A percentile compares a stretch with the other conserved stretches of the same genome.
phyloP scores from a whole-genome alignment of 2,329 filamentous ascomycete genomes.

The Zasmidium angulare region DNA sequence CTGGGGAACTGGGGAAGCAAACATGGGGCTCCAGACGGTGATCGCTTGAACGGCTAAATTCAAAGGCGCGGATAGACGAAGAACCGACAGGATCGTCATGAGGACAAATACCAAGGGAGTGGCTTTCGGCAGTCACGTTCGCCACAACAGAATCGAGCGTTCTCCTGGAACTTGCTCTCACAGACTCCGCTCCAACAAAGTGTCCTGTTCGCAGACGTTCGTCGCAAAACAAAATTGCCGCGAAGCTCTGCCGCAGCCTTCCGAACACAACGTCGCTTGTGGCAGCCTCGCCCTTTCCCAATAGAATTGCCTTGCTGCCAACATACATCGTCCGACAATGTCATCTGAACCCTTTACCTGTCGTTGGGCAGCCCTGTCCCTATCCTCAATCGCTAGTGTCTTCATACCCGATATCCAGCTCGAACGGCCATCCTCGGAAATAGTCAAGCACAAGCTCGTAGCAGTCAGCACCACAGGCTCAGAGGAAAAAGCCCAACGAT shows the following conservation, averaged over 20 bases:
- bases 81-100: neutral
- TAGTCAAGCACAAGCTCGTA: conserved; percentile 27
- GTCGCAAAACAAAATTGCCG: too few relatives aligned
- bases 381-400: conserved; percentile 8
- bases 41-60: neutral
- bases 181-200: neutral
- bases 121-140: neutral
- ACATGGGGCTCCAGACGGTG: too few relatives aligned
- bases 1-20: too few relatives aligned
- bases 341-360: neutral
- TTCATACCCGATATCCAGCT: conserved; percentile 30
- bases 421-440: conserved; percentile 12
- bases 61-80: neutral
- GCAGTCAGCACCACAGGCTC: conserved; percentile 27
- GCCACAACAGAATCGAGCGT: neutral
- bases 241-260: too few relatives aligned
- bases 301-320: too few relatives aligned
- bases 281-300: too few relatives aligned
- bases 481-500: conserved; percentile 20
- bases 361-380: conserved; percentile 9
- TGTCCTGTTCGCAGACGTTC: neutral
- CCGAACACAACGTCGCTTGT: too few relatives aligned
- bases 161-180: neutral
- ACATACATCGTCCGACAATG: conserved; percentile 4
- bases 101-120: too few relatives aligned